Percentiles rank a stretch among this genome's conserved stretches.
Conservation (phyloP, 164 flowering plant genomes). For the Aristolochia fimbriata region DNA sequence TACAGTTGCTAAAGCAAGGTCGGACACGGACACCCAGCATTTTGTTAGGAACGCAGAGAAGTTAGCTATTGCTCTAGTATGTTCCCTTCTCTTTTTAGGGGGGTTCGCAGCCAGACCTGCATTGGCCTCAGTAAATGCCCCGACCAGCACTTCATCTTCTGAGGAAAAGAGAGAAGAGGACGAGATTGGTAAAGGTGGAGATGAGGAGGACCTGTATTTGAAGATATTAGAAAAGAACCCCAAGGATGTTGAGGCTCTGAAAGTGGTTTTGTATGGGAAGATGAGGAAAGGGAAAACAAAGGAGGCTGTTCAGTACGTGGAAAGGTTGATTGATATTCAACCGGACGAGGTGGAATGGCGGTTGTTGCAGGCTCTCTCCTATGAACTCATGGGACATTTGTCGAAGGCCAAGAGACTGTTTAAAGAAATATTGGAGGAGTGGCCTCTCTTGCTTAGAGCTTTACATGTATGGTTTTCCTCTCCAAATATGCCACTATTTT, state of each 20-base stretch:
- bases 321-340: constrained; percentile 60
- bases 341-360: constrained; percentile 87
- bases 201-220: constrained; percentile 44
- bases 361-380: constrained; percentile 72
- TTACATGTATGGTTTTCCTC: constrained; percentile 59
- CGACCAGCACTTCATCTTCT: constrained; percentile 5
- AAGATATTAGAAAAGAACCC: constrained; percentile 60
- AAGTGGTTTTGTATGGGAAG: constrained; percentile 58
- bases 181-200: constrained; percentile 22
- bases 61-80: constrained; percentile 39
- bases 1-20: background rate
- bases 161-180: constrained; percentile 18
- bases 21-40: constrained; percentile 3
- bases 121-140: constrained; percentile 20
- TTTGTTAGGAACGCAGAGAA: constrained; percentile 22
- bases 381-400: constrained; percentile 70
- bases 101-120: constrained; percentile 25
- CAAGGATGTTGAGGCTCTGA: constrained; percentile 57
- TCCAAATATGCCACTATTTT: background rate
- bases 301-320: constrained; percentile 66
- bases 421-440: constrained; percentile 55
- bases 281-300: constrained; percentile 63
- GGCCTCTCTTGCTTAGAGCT: constrained; percentile 76
- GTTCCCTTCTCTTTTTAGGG: constrained; percentile 51
- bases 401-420: constrained; percentile 63